A percentile compares a stretch with the other conserved stretches of the same genome.
phyloP scores from a whole-genome alignment of 371 early-diverging fungal genomes.

The Blyttiomyces sp. region DNA sequence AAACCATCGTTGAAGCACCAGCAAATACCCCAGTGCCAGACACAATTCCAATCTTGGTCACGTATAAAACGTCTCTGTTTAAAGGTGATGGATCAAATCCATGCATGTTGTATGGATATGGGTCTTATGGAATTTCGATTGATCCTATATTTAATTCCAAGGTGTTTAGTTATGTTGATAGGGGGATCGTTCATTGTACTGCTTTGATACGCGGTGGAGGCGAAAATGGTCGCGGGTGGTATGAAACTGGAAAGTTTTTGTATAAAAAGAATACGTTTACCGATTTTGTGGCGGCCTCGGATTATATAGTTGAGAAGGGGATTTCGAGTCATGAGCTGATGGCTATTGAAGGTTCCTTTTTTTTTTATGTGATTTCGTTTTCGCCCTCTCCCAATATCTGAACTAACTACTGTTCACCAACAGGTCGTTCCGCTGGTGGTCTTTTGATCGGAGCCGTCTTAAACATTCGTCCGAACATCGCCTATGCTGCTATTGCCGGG shows the following conservation, averaged over 20 bases:
- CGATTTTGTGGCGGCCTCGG: conserved; percentile 41
- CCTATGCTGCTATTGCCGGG: conserved; percentile 34
- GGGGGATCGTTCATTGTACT: conserved; percentile 35
- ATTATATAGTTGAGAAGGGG: conserved; percentile 32
- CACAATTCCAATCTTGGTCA: conserved; percentile 38
- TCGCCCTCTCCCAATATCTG: neutral
- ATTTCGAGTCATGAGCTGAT: conserved; percentile 28
- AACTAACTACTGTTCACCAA: too few relatives aligned
- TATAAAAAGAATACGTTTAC: conserved; percentile 48
- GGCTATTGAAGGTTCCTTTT: conserved; percentile 50
- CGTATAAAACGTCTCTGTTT: conserved; percentile 35
- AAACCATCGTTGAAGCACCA: conserved; percentile 28
- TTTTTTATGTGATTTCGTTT: neutral
- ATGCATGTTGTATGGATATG: conserved; percentile 39
- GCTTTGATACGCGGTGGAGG: conserved; percentile 49
- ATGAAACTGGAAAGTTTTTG: conserved; percentile 46
- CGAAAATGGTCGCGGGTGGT: conserved; percentile 44
- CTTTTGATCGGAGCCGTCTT: conserved; percentile 45
- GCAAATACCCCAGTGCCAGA: conserved; percentile 38
- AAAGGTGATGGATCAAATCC: conserved; percentile 37
- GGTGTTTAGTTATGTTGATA: conserved; percentile 35
- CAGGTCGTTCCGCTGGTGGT: conserved; percentile 46
- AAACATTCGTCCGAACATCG: conserved; percentile 39
- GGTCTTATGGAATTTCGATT: conserved; percentile 38
- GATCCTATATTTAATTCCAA: conserved; percentile 22